Conservation (phyloP, 2,329 filamentous ascomycete species). For the Trichoderma asperellum region DNA sequence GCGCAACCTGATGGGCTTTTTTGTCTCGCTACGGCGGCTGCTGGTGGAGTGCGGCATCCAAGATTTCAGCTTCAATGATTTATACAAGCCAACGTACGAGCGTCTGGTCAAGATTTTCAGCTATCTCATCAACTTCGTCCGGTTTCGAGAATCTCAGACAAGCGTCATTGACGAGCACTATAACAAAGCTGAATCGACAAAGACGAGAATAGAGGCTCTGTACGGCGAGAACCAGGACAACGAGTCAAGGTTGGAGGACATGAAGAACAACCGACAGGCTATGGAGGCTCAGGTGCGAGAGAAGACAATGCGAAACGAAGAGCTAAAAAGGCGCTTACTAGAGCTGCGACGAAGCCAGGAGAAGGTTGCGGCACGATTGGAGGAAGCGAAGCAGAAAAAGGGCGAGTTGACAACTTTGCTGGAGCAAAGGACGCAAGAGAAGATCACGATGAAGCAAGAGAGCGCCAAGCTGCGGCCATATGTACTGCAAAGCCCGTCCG, state of each 20-base stretch:
- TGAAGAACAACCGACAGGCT: constrained; percentile 76
- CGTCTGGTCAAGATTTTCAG: constrained; percentile 94
- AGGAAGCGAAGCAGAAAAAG: constrained; percentile 82
- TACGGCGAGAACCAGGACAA: constrained; percentile 87
- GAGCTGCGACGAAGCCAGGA: constrained; percentile 83
- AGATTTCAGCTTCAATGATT: constrained; percentile 90
- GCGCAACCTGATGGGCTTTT: constrained; percentile 94
- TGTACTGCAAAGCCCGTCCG: constrained; percentile 83
- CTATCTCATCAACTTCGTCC: constrained; percentile 98
- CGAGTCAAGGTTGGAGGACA: constrained; percentile 76
- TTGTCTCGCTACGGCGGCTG: constrained; percentile 77
- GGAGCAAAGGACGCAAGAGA: constrained; percentile 71
- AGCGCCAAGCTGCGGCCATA: constrained; percentile 90
- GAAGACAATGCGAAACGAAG: constrained; percentile 83
- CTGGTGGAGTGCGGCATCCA: constrained; percentile 87
- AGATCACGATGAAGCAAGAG: constrained; percentile 76
- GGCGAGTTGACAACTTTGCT: constrained; percentile 71
- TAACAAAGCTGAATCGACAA: constrained; percentile 85
- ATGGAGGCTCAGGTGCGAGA: constrained; percentile 83
- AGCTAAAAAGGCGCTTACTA: constrained; percentile 79
- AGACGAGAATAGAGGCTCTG: constrained; percentile 82
- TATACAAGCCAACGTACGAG: constrained; percentile 88
- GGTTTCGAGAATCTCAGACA: constrained; percentile 93
- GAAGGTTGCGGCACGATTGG: constrained; percentile 77
- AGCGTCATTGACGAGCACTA: constrained; percentile 89